phyloP scores from a whole-genome alignment of 257 asterid species.

The Plantago ovata region DNA sequence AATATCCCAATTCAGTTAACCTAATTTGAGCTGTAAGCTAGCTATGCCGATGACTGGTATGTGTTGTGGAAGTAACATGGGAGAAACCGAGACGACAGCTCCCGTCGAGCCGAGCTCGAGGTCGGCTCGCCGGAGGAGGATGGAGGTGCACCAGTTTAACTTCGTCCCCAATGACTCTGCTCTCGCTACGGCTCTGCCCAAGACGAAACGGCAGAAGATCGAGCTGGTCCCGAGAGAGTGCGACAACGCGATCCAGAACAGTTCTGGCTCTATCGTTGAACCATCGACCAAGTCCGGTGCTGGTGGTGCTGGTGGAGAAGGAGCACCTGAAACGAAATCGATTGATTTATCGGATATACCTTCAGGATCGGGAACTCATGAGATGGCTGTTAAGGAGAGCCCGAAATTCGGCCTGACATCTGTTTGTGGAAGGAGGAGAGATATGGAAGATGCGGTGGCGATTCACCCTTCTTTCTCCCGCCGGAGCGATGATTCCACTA shows the following conservation, averaged over 20 bases:
- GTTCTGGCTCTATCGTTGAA: background rate
- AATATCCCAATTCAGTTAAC: too few relatives aligned
- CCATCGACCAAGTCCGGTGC: too few relatives aligned
- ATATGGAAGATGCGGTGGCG: constrained; percentile 90
- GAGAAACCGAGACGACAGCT: constrained; percentile 60
- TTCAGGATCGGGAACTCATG: background rate
- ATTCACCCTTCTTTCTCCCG: constrained; percentile 46
- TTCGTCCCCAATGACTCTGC: constrained; percentile 54
- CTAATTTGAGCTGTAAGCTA: too few relatives aligned
- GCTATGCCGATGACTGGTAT: constrained; percentile 55
- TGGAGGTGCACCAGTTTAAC: constrained; percentile 74
- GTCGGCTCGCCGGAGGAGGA: constrained; percentile 59
- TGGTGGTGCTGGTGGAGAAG: too few relatives aligned
- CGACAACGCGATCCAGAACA: constrained; percentile 16
- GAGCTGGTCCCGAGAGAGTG: constrained; percentile 18
- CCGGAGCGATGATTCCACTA: constrained; percentile 8
- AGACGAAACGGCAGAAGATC: constrained; percentile 35
- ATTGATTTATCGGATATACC: constrained; percentile 16
- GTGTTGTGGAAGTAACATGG: constrained; percentile 55
- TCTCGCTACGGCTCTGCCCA: constrained; percentile 45
- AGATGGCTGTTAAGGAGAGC: constrained; percentile 10
- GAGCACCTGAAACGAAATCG: constrained; percentile 5
- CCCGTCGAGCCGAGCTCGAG: constrained; percentile 61
- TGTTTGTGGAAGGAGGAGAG: constrained; percentile 83
- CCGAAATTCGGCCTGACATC: constrained; percentile 70